A percentile compares a stretch with the other conserved stretches of the same genome.
These are phyloP conservation scores for Epichloe uncinata DNA, from an alignment of 2,329 filamentous ascomycete species.

Conservation along the genomic window DNA sequence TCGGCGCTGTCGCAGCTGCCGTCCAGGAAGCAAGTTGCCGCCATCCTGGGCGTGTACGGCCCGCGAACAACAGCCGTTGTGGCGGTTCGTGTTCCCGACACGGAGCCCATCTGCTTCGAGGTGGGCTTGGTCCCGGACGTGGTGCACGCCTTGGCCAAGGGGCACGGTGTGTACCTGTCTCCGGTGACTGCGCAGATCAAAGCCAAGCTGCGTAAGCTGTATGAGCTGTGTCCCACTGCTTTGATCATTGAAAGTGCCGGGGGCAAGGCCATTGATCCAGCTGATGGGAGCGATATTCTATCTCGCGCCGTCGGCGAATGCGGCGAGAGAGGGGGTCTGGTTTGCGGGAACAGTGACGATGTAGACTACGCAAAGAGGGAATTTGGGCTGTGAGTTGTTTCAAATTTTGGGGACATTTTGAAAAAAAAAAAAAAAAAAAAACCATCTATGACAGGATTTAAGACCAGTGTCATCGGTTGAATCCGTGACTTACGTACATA, in stretches of 20 bases:
- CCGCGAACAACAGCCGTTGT: constrained; percentile 43
- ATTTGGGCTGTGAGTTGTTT: background rate
- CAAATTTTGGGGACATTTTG: too few relatives aligned
- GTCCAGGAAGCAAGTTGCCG: constrained; percentile 28
- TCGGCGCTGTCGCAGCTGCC: constrained; percentile 30
- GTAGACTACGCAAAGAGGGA: constrained; percentile 23
- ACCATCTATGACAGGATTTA: rapidly evolving
- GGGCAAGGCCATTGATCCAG: constrained; percentile 39
- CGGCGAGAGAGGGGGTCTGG: constrained; percentile 36
- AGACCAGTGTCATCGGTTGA: too few relatives aligned
- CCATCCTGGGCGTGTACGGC: constrained; percentile 40
- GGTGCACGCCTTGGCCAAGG: constrained; percentile 45
- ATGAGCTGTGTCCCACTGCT: constrained; percentile 47
- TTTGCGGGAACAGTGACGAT: constrained; percentile 37
- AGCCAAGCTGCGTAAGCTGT: constrained; percentile 45
- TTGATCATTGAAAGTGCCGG: constrained; percentile 47
- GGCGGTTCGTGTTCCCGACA: constrained; percentile 34
- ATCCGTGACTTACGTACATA: too few relatives aligned
- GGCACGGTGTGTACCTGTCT: constrained; percentile 46
- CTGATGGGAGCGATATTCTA: constrained; percentile 27
- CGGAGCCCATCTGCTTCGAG: constrained; percentile 34
- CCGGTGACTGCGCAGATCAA: constrained; percentile 37
- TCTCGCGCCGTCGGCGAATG: constrained; percentile 24
- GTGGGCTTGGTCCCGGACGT: constrained; percentile 48
- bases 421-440: too few relatives aligned